Evolutionary conservation across 148 eudicot species (phyloP), one percentile per base, ranked within the genome.

Genomic region (Camellia sinensis): DNA sequence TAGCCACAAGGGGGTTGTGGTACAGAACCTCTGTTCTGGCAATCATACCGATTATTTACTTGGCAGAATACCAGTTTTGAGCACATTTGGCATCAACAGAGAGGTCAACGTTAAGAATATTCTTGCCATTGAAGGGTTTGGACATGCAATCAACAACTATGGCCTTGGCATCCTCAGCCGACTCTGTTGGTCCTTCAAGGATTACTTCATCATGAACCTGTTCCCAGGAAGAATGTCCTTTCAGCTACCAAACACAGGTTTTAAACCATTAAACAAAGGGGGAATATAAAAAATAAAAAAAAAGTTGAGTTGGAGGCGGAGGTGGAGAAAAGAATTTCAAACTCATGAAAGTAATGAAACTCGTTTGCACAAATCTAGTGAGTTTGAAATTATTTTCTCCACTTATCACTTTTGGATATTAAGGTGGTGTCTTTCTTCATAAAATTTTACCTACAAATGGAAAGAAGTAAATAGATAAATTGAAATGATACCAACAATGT

Each of bases 181-280:
- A 94, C 77, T 92, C 93, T 12, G 95, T 88, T 13, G 99, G 98
- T 75, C 99, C 99, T 85, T 96, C 98, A 18, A 96, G 74, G 57
- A 94, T 94, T 74, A 94, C 95, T 90, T 93, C 99, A 84, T 93
- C 98, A 60, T 96, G 98, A 65, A 93, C 93, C 99, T 93, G 92
- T 52, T 50, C 81, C 80, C 67, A 29, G 59, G 70, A 69, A 76
- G 68, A 73, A 74, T 77, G 43, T n/a, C 57, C 37, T 29, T 29
- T 29, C 37, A 29, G 37, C 37, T 29, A 29, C 37, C 37, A 1
- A 29, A 29, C 37, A 29, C 37, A 29, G 37, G 37, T 29, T 29
- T 29, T 29, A 29, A 29, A 29, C 37, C 37, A 29, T 29, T 29
- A 1, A 29, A 29, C 37, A 1, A 29, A 29, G 37, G 37, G 37